Percentiles rank a stretch among this genome's conserved stretches.
Evolutionary conservation across 2,329 filamentous ascomycete species (phyloP).

Genomic region (Alternaria conjuncta): DNA sequence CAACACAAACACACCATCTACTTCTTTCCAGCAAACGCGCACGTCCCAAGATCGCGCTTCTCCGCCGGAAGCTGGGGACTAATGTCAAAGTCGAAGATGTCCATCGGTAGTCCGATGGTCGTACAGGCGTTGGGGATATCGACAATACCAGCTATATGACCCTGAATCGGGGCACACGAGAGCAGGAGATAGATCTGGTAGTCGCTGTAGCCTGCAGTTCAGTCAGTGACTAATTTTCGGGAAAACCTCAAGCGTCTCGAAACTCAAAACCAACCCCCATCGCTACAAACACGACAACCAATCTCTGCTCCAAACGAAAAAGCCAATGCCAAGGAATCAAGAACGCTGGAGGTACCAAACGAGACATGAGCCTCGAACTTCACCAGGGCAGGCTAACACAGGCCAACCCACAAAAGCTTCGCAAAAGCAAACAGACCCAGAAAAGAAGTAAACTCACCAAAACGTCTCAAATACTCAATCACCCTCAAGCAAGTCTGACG

Average conservation of each 20-base stretch:
- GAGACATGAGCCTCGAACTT: background rate
- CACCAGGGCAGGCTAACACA: background rate
- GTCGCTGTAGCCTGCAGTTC: constrained; percentile 59
- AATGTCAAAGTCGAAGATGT: constrained; percentile 96
- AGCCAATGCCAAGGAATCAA: background rate
- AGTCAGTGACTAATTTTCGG: background rate
- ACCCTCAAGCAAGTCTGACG: constrained; percentile 78
- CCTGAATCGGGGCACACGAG: constrained; percentile 85
- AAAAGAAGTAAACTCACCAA: constrained; percentile 55
- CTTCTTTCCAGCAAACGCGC: constrained; percentile 64
- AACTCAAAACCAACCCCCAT: background rate
- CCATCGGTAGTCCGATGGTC: constrained; percentile 85
- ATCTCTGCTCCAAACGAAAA: background rate
- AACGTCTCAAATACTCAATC: constrained; percentile 80
- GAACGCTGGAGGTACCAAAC: background rate
- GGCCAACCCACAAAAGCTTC: background rate
- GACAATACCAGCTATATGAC: constrained; percentile 86
- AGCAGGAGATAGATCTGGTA: constrained; percentile 87
- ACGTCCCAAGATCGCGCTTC: constrained; percentile 72
- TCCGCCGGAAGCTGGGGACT: constrained; percentile 67
- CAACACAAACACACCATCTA: background rate
- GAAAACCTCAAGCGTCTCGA: background rate
- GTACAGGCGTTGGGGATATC: constrained; percentile 91
- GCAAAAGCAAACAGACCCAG: background rate
- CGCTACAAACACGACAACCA: background rate